Evolutionary conservation across 2,329 filamentous ascomycete species (phyloP).

Genomic region (Stagonosporopsis chrysanthemi): DNA sequence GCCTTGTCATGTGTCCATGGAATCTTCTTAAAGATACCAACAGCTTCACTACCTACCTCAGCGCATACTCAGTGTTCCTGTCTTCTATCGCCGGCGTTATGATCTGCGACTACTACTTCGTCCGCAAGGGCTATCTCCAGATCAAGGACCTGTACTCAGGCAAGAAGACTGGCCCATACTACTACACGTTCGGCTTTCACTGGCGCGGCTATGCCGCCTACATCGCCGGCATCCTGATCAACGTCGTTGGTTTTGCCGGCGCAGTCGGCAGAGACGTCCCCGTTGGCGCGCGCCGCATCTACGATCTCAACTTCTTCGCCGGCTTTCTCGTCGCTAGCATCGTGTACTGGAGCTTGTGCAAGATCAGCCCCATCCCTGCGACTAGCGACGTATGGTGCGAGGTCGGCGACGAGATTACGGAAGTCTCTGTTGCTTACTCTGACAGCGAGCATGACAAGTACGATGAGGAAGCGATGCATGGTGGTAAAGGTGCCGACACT

Average conservation of each 20-base stretch:
- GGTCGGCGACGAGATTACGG: slow-evolving; percentile 60
- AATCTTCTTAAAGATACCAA: slow-evolving; percentile 77
- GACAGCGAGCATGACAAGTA: slow-evolving; percentile 36
- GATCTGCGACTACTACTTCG: slow-evolving; percentile 84
- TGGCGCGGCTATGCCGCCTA: slow-evolving; percentile 88
- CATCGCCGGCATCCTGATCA: slow-evolving; percentile 82
- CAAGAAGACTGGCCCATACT: slow-evolving; percentile 73
- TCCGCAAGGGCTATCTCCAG: slow-evolving; percentile 82
- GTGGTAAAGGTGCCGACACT: slow-evolving; percentile 18
- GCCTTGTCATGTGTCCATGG: slow-evolving; percentile 87
- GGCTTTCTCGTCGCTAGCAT: slow-evolving; percentile 75
- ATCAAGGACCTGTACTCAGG: slow-evolving; percentile 81
- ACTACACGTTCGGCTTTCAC: slow-evolving; percentile 74
- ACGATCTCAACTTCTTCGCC: slow-evolving; percentile 89
- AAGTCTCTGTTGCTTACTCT: slow-evolving; percentile 36
- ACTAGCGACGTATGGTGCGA: slow-evolving; percentile 80
- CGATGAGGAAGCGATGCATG: slow-evolving; percentile 39
- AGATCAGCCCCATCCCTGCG: slow-evolving; percentile 74
- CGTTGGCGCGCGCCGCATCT: slow-evolving; percentile 81
- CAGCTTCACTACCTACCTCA: slow-evolving; percentile 90
- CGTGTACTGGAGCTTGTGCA: slow-evolving; percentile 75
- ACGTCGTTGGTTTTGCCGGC: slow-evolving; percentile 89
- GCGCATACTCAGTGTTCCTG: slow-evolving; percentile 92
- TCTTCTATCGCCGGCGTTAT: slow-evolving; percentile 94
- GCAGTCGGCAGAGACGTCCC: slow-evolving; percentile 77